phyloP scores from a whole-genome alignment of 352 stramenopile genomes.

The Nothophytophthora sp. region DNA sequence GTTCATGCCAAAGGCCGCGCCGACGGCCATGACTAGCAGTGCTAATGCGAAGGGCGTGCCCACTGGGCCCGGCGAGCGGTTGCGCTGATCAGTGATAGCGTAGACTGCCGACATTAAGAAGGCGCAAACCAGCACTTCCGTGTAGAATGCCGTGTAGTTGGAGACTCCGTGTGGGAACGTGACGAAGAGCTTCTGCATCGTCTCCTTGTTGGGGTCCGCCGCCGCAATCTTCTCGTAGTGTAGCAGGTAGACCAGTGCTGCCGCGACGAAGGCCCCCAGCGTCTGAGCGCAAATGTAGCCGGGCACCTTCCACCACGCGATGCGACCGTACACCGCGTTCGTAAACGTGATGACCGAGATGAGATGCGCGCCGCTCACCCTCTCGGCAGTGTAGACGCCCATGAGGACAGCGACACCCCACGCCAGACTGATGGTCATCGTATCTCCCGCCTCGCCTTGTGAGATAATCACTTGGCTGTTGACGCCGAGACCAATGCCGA shows the following conservation, averaged over 20 bases:
- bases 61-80: slow-evolving; percentile 24
- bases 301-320: slow-evolving; percentile 42
- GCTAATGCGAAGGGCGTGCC: slow-evolving; percentile 29
- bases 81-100: slow-evolving; percentile 36
- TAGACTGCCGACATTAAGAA: slow-evolving; percentile 40
- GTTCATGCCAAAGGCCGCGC: slow-evolving; percentile 42
- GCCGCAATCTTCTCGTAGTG: slow-evolving; percentile 33
- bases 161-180: slow-evolving; percentile 36
- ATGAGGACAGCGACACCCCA: slow-evolving; percentile 48
- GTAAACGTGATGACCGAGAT: slow-evolving; percentile 46
- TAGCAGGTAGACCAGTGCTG: slow-evolving; percentile 32
- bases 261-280: slow-evolving; percentile 27
- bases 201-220: slow-evolving; percentile 30
- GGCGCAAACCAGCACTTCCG: slow-evolving; percentile 41
- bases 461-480: slow-evolving; percentile 46
- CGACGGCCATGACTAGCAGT: slow-evolving; percentile 39
- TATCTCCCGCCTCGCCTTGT: slow-evolving; percentile 35
- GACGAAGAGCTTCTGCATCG: slow-evolving; percentile 23
- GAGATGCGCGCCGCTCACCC: slow-evolving; percentile 43
- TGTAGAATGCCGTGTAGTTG: slow-evolving; percentile 37
- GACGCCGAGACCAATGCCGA: slow-evolving; percentile 25
- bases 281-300: slow-evolving; percentile 35
- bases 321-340: slow-evolving; percentile 24
- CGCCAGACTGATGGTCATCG: slow-evolving; percentile 40
- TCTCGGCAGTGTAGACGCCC: slow-evolving; percentile 35